These are phyloP conservation scores for Cladosporium oxysporum DNA, from an alignment of 2,329 filamentous ascomycete species.

Conservation along the genomic window DNA sequence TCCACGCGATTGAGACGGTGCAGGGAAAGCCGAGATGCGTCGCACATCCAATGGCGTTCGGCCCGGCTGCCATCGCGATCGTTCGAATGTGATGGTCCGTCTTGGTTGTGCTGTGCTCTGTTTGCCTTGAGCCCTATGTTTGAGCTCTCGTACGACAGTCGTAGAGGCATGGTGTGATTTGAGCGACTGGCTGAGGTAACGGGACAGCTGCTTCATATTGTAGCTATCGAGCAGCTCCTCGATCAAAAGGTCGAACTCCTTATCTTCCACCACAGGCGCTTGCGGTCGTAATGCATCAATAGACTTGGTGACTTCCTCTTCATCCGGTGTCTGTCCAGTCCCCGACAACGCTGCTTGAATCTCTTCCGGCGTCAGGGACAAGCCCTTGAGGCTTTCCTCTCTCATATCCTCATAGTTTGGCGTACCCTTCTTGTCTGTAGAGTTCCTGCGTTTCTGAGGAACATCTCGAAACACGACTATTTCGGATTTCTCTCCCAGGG, in stretches of 20 bases:
- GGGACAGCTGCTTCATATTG: constrained; percentile 29
- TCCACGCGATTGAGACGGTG: neutral
- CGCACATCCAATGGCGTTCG: constrained; percentile 29
- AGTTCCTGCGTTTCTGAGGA: neutral
- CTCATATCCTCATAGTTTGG: constrained; percentile 3
- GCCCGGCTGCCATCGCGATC: constrained; percentile 29
- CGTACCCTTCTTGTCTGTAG: neutral
- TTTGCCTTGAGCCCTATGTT: neutral
- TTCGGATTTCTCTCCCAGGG: constrained; percentile 31
- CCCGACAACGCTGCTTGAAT: constrained; percentile 28
- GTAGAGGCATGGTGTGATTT: neutral
- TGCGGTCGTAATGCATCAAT: constrained; percentile 32
- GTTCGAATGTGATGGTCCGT: constrained; percentile 8
- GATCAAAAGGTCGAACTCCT: constrained; percentile 25
- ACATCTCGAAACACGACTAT: constrained; percentile 21
- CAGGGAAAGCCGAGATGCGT: constrained; percentile 14
- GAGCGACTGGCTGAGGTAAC: constrained; percentile 24
- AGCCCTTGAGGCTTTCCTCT: constrained; percentile 9
- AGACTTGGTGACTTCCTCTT: constrained; percentile 32
- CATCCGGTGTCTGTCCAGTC: constrained; percentile 24
- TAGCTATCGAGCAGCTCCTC: constrained; percentile 28
- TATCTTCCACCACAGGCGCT: constrained; percentile 27
- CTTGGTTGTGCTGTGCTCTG: neutral
- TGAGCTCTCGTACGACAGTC: constrained; percentile 3
- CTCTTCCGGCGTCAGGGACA: constrained; percentile 27